Percentiles rank a stretch among this genome's conserved stretches.
Evolutionary conservation across 495 filamentous ascomycete species (phyloP).

Genomic region (Hyphodiscus hymeniophilus): DNA sequence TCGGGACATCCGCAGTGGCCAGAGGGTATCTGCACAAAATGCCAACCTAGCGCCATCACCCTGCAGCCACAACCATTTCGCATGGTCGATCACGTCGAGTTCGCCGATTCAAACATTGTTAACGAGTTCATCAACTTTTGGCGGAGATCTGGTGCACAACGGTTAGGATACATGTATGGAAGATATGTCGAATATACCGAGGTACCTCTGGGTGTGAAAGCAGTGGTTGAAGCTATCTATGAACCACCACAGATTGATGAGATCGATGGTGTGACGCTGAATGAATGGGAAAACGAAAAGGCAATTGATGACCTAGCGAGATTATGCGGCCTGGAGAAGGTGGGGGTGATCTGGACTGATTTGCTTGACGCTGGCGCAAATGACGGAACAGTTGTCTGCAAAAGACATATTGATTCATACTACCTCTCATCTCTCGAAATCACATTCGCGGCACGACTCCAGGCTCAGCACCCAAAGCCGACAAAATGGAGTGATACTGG

Average conservation of each 20-base stretch:
- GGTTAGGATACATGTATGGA: slow-evolving; percentile 87
- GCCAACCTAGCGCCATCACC: slow-evolving; percentile 94
- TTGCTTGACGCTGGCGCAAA: slow-evolving; percentile 73
- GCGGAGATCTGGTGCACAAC: slow-evolving; percentile 69
- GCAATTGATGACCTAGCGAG: slow-evolving; percentile 74
- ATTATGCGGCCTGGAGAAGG: slow-evolving; percentile 78
- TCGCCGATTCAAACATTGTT: slow-evolving; percentile 71
- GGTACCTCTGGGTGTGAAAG: slow-evolving; percentile 90
- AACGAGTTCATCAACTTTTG: slow-evolving; percentile 87
- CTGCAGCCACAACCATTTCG: slow-evolving; percentile 88
- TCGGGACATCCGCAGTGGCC: slow-evolving; percentile 91
- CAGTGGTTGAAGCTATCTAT: slow-evolving; percentile 95
- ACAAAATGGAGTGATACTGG: slow-evolving; percentile 97
- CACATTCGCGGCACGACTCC: slow-evolving; percentile 76
- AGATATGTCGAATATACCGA: slow-evolving; percentile 85
- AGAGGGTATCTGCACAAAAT: slow-evolving; percentile 98
- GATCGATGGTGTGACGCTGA: slow-evolving; percentile 80
- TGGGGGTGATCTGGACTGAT: slow-evolving; percentile 95
- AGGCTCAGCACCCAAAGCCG: slow-evolving; percentile 79
- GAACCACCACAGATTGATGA: slow-evolving; percentile 90
- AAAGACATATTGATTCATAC: slow-evolving; percentile 87
- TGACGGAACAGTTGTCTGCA: slow-evolving; percentile 83
- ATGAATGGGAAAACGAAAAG: slow-evolving; percentile 80
- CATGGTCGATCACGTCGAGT: slow-evolving; percentile 99
- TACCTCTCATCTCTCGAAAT: slow-evolving; percentile 91